phyloP scores from a whole-genome alignment of 73 alveolate species.

The Paramecium caudatum region DNA sequence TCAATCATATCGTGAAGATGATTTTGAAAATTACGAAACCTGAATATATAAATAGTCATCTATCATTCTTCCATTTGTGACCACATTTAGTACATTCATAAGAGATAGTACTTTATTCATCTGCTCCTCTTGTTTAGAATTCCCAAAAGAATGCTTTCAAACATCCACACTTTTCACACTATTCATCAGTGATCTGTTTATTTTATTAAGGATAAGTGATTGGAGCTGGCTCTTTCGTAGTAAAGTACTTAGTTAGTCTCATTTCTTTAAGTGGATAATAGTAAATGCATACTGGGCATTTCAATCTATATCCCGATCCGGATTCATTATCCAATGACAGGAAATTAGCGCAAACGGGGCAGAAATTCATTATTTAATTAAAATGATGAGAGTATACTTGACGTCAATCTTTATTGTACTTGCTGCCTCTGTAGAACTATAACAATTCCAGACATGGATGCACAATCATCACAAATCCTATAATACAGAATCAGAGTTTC shows the following conservation, averaged over 20 bases:
- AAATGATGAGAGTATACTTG: too few species aligned
- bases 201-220: not conserved
- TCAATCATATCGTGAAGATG: too few species aligned
- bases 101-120: slow-evolving; percentile 41
- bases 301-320: slow-evolving; percentile 33
- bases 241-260: not conserved
- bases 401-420: too few species aligned
- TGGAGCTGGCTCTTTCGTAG: slow-evolving; percentile 25
- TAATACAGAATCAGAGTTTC: too few species aligned
- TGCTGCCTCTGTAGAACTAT: too few species aligned
- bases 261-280: slow-evolving; percentile 32
- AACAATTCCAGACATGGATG: too few species aligned
- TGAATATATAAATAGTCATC: too few species aligned
- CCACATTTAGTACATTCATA: slow-evolving; percentile 35
- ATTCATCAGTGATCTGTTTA: not conserved
- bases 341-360: slow-evolving; percentile 59
- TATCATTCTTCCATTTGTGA: slow-evolving; percentile 50
- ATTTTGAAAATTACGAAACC: too few species aligned
- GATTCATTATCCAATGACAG: slow-evolving; percentile 20
- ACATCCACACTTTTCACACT: slow-evolving; percentile 52
- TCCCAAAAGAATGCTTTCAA: slow-evolving; percentile 19
- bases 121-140: slow-evolving; percentile 53
- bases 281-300: slow-evolving; percentile 35
- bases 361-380: slow-evolving; percentile 43
- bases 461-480: too few species aligned